Conservation (phyloP, 192 early-diverging fungal species). For the Podila epicladia region DNA sequence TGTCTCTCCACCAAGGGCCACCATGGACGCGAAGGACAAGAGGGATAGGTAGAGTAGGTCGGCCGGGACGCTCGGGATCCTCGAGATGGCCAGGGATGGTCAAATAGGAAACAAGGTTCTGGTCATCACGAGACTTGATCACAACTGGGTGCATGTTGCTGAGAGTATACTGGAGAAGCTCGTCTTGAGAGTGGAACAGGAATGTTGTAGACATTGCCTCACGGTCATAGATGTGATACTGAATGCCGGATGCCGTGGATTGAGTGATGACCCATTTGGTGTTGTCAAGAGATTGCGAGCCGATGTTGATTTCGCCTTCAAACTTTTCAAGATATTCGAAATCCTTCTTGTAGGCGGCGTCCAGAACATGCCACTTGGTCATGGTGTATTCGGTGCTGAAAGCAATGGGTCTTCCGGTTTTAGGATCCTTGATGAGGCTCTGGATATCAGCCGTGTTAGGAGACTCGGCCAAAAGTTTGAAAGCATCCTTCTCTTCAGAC, state of each 20-base stretch:
- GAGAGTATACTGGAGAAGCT: conserved; percentile 21
- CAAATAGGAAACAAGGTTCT: conserved; percentile 39
- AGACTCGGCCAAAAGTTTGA: conserved; percentile 11
- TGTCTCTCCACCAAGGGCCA: conserved; percentile 50
- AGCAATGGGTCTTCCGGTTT: conserved; percentile 8
- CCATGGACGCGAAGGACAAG: conserved; percentile 48
- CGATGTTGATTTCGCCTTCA: conserved; percentile 8
- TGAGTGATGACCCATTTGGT: conserved; percentile 21
- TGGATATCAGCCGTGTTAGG: conserved; percentile 18
- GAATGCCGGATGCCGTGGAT: conserved; percentile 6
- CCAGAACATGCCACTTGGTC: conserved; percentile 19
- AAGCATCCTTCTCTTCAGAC: neutral
- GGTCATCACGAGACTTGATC: conserved; percentile 46
- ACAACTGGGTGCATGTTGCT: conserved; percentile 37
- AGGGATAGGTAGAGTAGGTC: conserved; percentile 26
- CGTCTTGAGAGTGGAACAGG: conserved; percentile 7
- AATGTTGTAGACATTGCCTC: conserved; percentile 4
- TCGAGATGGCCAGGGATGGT: conserved; percentile 24
- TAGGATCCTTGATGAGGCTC: conserved; percentile 15
- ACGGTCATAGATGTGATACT: conserved; percentile 19
- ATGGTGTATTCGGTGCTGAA: conserved; percentile 3
- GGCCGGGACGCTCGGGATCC: conserved; percentile 18
- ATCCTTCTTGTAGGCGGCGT: conserved; percentile 12
- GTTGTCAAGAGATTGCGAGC: conserved; percentile 24
- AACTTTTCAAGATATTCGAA: conserved; percentile 17